These are phyloP conservation scores for Talaromyces proteolyticus DNA, from an alignment of 495 filamentous ascomycete species.

Conservation along the genomic window DNA sequence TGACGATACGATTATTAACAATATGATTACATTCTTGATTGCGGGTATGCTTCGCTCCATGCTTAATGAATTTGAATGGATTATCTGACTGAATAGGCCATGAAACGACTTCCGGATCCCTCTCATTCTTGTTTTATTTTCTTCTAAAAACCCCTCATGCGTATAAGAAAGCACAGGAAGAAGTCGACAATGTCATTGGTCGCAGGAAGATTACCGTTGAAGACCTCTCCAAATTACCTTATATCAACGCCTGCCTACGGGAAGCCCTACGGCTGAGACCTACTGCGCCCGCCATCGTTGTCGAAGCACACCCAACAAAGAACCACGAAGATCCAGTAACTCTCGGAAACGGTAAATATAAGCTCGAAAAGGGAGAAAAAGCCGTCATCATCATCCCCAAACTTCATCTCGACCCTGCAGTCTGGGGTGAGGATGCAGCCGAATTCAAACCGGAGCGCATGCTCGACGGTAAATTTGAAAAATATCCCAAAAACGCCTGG, in stretches of 20 bases:
- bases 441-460: slow-evolving; percentile 64
- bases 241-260: slow-evolving; percentile 59
- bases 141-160: slow-evolving; percentile 56
- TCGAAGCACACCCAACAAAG: slow-evolving; percentile 29
- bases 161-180: slow-evolving; percentile 55
- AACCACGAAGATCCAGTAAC: slow-evolving; percentile 49
- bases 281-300: slow-evolving; percentile 46
- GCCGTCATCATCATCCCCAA: slow-evolving; percentile 51
- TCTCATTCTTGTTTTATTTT: slow-evolving; percentile 51
- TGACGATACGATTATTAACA: slow-evolving; percentile 57
- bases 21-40: slow-evolving; percentile 69
- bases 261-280: slow-evolving; percentile 66
- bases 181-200: slow-evolving; percentile 63
- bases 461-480: slow-evolving; percentile 56
- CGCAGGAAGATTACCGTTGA: slow-evolving; percentile 56
- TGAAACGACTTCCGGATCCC: slow-evolving; percentile 62
- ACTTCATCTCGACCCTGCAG: slow-evolving; percentile 61
- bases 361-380: slow-evolving; percentile 46
- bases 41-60: slow-evolving; percentile 25
- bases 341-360: slow-evolving; percentile 55
- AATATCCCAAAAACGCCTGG: slow-evolving; percentile 53
- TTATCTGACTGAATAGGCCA: slow-evolving; percentile 37
- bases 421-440: slow-evolving; percentile 56
- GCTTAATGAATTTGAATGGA: not conserved
- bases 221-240: slow-evolving; percentile 60